A percentile compares a stretch with the other conserved stretches of the same genome.
These are phyloP conservation scores for Onygenales sp. DNA, from an alignment of 2,329 filamentous ascomycete genomes.

Conservation along the genomic window DNA sequence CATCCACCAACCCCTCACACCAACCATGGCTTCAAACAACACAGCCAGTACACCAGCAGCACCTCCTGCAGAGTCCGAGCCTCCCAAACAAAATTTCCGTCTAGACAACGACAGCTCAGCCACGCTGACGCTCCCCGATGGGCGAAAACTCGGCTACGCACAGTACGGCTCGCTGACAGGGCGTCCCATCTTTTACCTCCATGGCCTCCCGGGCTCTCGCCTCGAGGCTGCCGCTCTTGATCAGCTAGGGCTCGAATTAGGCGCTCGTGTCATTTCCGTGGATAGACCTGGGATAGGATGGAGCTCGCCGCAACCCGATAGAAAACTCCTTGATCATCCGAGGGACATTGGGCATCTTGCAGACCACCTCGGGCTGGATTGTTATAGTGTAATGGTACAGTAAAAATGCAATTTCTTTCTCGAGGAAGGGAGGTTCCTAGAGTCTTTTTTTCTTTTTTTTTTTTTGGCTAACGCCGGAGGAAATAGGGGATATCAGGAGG, in stretches of 20 bases:
- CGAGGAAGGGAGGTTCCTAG: not conserved
- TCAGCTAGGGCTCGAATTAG: slow-evolving; percentile 21
- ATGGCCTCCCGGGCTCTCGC: slow-evolving; percentile 35
- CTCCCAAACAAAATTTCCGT: slow-evolving; percentile 7
- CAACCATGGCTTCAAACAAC: too few relatives aligned
- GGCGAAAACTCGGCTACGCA: slow-evolving; percentile 29
- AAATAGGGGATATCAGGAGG: slow-evolving; percentile 35
- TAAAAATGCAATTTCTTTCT: not conserved
- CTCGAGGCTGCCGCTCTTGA: slow-evolving; percentile 31
- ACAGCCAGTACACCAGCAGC: not conserved
- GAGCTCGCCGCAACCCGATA: slow-evolving; percentile 28
- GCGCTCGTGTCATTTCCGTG: slow-evolving; percentile 30
- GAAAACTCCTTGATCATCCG: slow-evolving; percentile 33
- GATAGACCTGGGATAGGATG: slow-evolving; percentile 37
- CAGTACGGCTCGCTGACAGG: slow-evolving; percentile 29
- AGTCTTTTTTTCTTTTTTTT: not conserved
- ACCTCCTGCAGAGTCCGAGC: not conserved
- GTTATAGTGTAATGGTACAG: slow-evolving; percentile 34
- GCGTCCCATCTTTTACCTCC: slow-evolving; percentile 31
- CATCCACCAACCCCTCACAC: too few relatives aligned
- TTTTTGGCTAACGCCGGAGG: slow-evolving; percentile 11
- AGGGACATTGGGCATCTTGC: slow-evolving; percentile 34
- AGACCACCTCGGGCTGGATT: slow-evolving; percentile 28
- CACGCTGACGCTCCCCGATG: slow-evolving; percentile 23
- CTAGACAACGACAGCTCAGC: slow-evolving; percentile 18